Percentiles rank a stretch among this genome's conserved stretches.
Conservation (phyloP, 495 filamentous ascomycete genomes). For the Usnea hakonensis region DNA sequence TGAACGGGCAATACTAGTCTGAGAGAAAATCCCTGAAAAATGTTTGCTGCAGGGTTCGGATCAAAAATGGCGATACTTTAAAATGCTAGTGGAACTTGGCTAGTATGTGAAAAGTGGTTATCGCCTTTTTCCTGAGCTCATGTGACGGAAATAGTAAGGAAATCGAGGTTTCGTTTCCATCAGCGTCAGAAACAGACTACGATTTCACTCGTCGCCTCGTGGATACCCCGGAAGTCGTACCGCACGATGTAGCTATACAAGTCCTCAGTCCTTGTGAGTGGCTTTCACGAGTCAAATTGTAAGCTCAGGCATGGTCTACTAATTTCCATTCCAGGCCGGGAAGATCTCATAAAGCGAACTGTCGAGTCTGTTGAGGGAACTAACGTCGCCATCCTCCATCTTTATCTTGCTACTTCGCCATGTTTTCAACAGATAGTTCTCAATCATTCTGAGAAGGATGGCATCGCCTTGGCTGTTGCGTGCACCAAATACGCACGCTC, state of each 20-base stretch:
- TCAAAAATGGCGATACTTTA: conserved; percentile 91
- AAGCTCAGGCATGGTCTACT: background rate
- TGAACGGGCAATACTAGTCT: background rate
- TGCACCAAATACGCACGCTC: conserved; percentile 81
- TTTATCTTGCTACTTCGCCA: conserved; percentile 91
- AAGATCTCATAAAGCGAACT: conserved; percentile 85
- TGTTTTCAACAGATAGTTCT: conserved; percentile 59
- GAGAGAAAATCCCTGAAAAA: background rate
- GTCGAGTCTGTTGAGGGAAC: conserved; percentile 83
- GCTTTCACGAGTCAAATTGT: too few relatives aligned
- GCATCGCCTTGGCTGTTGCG: conserved; percentile 71
- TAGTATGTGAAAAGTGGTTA: conserved; percentile 37
- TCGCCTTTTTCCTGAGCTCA: background rate
- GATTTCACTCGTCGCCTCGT: conserved; percentile 88
- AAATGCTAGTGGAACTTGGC: conserved; percentile 85
- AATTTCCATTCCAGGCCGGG: conserved; percentile 37
- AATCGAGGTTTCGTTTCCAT: conserved; percentile 95
- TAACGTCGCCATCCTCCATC: conserved; percentile 94
- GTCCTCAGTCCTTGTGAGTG: conserved; percentile 74
- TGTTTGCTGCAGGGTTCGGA: conserved; percentile 36
- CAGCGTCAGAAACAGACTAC: conserved; percentile 88
- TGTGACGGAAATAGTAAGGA: conserved; percentile 52
- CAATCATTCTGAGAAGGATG: conserved; percentile 74
- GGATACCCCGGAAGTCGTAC: conserved; percentile 75
- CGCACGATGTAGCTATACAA: conserved; percentile 92